A percentile compares a stretch with the other conserved stretches of the same genome.
These are phyloP conservation scores for Agaricales sp. DNA, from an alignment of 1,284 basidiomycete genomes.

Conservation along the genomic window DNA sequence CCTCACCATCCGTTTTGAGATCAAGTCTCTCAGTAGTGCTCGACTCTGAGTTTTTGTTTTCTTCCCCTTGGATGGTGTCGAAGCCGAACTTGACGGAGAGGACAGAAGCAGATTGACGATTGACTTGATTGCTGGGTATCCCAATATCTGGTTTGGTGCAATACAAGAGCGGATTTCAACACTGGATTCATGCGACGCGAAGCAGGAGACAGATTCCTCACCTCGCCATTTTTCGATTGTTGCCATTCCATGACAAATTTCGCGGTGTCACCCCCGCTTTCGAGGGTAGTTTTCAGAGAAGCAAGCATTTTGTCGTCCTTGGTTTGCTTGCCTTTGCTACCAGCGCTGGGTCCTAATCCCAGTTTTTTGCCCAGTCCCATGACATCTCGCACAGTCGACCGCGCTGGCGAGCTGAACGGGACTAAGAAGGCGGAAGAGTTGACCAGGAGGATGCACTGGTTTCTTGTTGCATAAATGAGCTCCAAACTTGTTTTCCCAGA, in stretches of 20 bases:
- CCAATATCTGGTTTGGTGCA: not conserved
- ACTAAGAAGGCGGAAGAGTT: not conserved
- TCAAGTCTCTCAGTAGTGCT: not conserved
- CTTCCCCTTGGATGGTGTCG: not conserved
- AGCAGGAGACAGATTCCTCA: not conserved
- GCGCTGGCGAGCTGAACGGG: not conserved
- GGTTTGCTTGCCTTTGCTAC: not conserved
- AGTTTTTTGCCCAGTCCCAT: slow-evolving; percentile 1
- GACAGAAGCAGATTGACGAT: not conserved
- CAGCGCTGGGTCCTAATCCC: not conserved
- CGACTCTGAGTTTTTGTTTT: not conserved
- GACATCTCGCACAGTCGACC: not conserved
- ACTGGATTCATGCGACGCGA: not conserved
- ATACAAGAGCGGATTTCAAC: not conserved
- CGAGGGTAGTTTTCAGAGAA: not conserved
- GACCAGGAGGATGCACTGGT: not conserved
- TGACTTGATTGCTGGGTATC: not conserved
- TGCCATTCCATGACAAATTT: not conserved
- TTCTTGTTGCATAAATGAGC: not conserved
- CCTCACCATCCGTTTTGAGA: not conserved
- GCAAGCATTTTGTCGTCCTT: not conserved
- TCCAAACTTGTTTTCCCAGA: not conserved
- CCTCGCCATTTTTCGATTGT: not conserved
- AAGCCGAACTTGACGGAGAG: not conserved
- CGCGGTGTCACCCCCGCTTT: not conserved